These are phyloP conservation scores for Pseudocercospora eumusae DNA, from an alignment of 2,329 filamentous ascomycete species.

Conservation along the genomic window DNA sequence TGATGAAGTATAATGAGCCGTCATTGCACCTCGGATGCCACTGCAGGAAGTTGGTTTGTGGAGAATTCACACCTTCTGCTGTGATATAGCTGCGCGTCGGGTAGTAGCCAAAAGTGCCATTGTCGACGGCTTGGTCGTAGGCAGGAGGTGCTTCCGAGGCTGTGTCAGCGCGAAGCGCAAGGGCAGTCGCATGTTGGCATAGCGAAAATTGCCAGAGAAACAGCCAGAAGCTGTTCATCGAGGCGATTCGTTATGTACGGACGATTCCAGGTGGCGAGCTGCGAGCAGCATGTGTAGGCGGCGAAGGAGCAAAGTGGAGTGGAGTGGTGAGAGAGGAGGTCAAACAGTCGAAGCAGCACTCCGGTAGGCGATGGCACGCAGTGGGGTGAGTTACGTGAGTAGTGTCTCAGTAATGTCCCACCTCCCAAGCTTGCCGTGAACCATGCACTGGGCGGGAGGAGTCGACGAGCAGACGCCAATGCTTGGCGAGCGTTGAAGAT, in stretches of 20 bases:
- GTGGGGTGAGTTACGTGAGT: conserved; percentile 3
- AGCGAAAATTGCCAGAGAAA: conserved; percentile 32
- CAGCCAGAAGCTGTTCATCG: conserved; percentile 27
- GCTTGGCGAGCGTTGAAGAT: not conserved
- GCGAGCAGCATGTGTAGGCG: conserved; percentile 1
- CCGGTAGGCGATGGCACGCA: not conserved
- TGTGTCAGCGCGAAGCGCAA: conserved; percentile 1
- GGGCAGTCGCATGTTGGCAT: conserved; percentile 24
- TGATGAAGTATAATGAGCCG: conserved; percentile 36
- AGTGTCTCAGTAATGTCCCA: conserved; percentile 1
- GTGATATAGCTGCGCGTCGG: conserved; percentile 33
- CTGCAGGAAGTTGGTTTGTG: conserved; percentile 34
- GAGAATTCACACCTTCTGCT: conserved; percentile 28
- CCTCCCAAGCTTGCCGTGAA: not conserved
- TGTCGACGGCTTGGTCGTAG: conserved; percentile 33
- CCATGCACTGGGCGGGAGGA: not conserved
- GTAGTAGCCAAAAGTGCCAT: conserved; percentile 36
- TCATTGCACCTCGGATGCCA: conserved; percentile 36
- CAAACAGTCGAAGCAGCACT: not conserved
- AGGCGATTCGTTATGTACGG: conserved; percentile 15
- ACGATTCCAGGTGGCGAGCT: not conserved
- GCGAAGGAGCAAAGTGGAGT: not conserved
- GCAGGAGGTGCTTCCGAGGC: conserved; percentile 16
- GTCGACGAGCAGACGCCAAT: not conserved
- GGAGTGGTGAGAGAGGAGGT: not conserved